phyloP scores from a whole-genome alignment of 2,329 filamentous ascomycete genomes.

The Teratosphaeria epicoccoides region DNA sequence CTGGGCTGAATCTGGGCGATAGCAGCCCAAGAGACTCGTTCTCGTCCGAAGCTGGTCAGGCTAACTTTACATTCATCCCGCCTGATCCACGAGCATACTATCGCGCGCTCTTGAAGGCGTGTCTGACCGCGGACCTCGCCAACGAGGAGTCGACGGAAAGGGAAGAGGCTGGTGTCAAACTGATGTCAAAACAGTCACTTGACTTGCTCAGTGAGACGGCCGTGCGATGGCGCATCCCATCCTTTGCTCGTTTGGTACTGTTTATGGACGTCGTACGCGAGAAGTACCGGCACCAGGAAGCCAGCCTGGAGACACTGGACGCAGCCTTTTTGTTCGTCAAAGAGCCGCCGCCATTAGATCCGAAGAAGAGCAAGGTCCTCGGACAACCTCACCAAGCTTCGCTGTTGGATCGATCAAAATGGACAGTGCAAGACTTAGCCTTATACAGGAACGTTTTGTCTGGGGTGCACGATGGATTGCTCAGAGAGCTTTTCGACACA shows the following conservation, averaged over 20 bases:
- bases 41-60: slow-evolving; percentile 23
- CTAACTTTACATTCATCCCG: slow-evolving; percentile 75
- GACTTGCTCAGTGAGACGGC: slow-evolving; percentile 79
- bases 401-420: slow-evolving; percentile 40
- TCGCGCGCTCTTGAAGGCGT: slow-evolving; percentile 68
- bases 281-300: slow-evolving; percentile 75
- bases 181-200: slow-evolving; percentile 63
- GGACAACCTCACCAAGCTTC: slow-evolving; percentile 30
- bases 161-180: slow-evolving; percentile 40
- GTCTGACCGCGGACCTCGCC: slow-evolving; percentile 52
- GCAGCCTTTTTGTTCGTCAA: slow-evolving; percentile 75
- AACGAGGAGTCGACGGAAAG: slow-evolving; percentile 41
- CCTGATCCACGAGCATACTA: slow-evolving; percentile 73
- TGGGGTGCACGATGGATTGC: slow-evolving; percentile 65
- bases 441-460: slow-evolving; percentile 65
- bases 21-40: slow-evolving; percentile 30
- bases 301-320: slow-evolving; percentile 72
- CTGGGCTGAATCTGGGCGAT: slow-evolving; percentile 51
- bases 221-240: slow-evolving; percentile 79
- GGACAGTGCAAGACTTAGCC: slow-evolving; percentile 40
- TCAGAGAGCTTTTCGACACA: slow-evolving; percentile 80
- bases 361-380: slow-evolving; percentile 46
- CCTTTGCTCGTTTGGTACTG: slow-evolving; percentile 66
- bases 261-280: slow-evolving; percentile 76
- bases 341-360: slow-evolving; percentile 41